Conservation (phyloP, 768 basidiomycete species). For the Cytidiella melzeri region DNA sequence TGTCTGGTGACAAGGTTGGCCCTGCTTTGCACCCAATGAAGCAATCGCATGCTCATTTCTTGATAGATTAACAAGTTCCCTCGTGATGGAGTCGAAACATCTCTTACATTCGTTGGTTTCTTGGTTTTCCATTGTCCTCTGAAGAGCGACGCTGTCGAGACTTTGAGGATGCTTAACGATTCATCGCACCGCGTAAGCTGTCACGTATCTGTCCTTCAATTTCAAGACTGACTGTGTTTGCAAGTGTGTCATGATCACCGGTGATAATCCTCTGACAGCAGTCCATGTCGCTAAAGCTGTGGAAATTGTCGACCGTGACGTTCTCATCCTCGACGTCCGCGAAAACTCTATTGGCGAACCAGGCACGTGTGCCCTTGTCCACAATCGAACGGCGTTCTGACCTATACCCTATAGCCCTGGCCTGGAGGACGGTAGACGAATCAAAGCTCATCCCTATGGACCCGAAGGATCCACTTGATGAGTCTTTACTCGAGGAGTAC, state of each 20-base stretch:
- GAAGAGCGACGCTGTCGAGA: conserved; percentile 86
- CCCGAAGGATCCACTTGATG: conserved; percentile 72
- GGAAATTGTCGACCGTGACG: conserved; percentile 94
- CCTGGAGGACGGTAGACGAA: conserved; percentile 94
- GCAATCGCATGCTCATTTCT: neutral
- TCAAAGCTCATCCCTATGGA: conserved; percentile 82
- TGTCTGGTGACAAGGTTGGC: conserved; percentile 69
- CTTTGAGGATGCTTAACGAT: conserved; percentile 91
- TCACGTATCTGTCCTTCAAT: neutral
- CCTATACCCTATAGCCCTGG: conserved; percentile 54
- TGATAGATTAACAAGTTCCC: conserved; percentile 84
- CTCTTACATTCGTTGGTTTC: conserved; percentile 87
- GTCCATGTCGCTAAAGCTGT: conserved; percentile 94
- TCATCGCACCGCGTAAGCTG: conserved; percentile 88
- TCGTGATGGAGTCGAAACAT: conserved; percentile 74
- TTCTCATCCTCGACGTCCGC: conserved; percentile 83
- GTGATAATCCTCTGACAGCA: conserved; percentile 96
- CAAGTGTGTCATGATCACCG: conserved; percentile 98
- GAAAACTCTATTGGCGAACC: conserved; percentile 69
- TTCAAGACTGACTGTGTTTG: conserved; percentile 8
- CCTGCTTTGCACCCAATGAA: neutral
- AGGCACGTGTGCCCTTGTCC: conserved; percentile 40
- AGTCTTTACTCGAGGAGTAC: conserved; percentile 71
- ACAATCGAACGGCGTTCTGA: conserved; percentile 1
- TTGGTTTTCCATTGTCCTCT: conserved; percentile 98